These are phyloP conservation scores for Russula compacta DNA, from an alignment of 768 basidiomycete genomes.

Conservation along the genomic window DNA sequence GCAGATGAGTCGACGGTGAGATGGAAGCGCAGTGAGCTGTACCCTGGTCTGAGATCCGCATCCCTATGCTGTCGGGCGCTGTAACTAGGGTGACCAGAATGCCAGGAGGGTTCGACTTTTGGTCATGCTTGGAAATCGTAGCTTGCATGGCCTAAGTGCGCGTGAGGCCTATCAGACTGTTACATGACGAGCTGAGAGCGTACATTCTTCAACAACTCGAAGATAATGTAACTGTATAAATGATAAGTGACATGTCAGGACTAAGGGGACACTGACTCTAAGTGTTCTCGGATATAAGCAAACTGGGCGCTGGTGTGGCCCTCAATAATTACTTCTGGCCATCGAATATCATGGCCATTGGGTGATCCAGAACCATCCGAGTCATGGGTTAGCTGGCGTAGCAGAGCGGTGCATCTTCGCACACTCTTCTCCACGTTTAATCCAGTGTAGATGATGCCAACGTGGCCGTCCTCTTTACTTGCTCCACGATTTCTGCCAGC, in stretches of 20 bases:
- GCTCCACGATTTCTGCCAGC: conserved; percentile 26
- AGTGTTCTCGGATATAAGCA: conserved; percentile 78
- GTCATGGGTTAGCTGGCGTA: conserved; percentile 40
- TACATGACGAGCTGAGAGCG: conserved; percentile 22
- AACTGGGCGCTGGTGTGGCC: conserved; percentile 65
- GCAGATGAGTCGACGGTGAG: conserved; percentile 2
- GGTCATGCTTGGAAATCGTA: conserved; percentile 43
- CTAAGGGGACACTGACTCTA: conserved; percentile 49
- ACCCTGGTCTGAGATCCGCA: conserved; percentile 93
- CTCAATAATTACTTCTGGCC: conserved; percentile 63
- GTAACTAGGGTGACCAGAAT: conserved; percentile 70
- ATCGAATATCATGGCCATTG: conserved; percentile 27
- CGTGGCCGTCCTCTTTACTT: conserved; percentile 36
- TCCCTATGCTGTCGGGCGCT: conserved; percentile 60
- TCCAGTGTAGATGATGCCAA: conserved; percentile 79
- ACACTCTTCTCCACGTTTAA: conserved; percentile 63
- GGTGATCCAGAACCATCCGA: conserved; percentile 31
- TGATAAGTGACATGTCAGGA: not conserved
- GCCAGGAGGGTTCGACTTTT: conserved; percentile 40
- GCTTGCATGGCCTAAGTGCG: conserved; percentile 58
- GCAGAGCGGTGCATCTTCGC: conserved; percentile 52
- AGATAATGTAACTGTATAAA: conserved; percentile 62
- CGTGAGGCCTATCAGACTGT: not conserved
- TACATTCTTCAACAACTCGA: conserved; percentile 86
- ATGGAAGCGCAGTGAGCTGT: not conserved